Conservation (phyloP, 148 eudicot species). For the Fallopia convolvulus region DNA sequence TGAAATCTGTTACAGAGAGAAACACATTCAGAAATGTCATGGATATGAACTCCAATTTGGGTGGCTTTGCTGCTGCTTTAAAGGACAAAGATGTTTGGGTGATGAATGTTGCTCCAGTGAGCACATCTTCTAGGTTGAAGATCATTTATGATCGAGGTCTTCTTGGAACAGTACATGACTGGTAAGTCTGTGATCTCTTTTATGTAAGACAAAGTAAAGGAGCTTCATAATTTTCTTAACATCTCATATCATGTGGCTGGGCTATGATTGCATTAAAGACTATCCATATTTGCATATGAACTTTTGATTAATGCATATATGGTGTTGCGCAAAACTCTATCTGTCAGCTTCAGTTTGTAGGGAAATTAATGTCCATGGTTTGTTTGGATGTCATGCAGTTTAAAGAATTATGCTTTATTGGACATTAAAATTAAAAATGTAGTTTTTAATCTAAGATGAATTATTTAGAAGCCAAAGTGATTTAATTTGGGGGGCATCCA, state of each 20-base stretch:
- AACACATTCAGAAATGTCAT: constrained; percentile 60
- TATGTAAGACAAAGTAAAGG: background rate
- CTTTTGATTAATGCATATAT: background rate
- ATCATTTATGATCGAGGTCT: constrained; percentile 68
- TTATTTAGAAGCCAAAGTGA: background rate
- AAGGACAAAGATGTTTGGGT: constrained; percentile 70
- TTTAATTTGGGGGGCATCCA: background rate
- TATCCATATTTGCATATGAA: constrained; percentile 9
- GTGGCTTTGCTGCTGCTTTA: constrained; percentile 68
- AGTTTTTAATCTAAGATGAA: too few species aligned
- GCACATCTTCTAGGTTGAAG: constrained; percentile 41
- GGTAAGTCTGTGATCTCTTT: constrained; percentile 23
- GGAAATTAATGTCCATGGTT: background rate
- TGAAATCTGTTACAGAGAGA: constrained; percentile 43
- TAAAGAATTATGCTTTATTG: too few species aligned
- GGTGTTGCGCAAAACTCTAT: background rate
- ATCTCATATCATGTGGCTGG: background rate
- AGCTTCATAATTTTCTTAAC: background rate
- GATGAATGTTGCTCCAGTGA: constrained; percentile 70
- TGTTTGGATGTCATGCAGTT: too few species aligned
- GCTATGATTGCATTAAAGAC: background rate
- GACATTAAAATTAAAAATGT: too few species aligned
- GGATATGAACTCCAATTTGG: constrained; percentile 78
- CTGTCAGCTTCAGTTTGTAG: background rate
- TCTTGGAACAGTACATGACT: constrained; percentile 69